Percentiles rank a stretch among this genome's conserved stretches.
These are phyloP conservation scores for Talaromyces marneffei DNA, from an alignment of 2,329 filamentous ascomycete genomes.

Conservation along the genomic window DNA sequence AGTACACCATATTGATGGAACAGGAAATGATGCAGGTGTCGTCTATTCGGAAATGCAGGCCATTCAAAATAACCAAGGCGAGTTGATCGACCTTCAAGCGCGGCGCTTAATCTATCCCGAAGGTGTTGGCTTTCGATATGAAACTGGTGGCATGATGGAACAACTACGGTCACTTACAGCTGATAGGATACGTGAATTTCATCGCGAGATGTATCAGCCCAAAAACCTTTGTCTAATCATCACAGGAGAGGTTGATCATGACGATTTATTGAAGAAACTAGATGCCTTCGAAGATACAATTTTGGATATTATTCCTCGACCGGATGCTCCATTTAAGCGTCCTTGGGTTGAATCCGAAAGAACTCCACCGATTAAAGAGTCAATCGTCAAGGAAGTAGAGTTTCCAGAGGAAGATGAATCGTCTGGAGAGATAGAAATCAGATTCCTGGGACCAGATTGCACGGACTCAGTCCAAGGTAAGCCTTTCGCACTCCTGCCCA, in stretches of 20 bases:
- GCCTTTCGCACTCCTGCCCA: slow-evolving; percentile 16
- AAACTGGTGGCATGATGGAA: slow-evolving; percentile 97
- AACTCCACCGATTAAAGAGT: slow-evolving; percentile 65
- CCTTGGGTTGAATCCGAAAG: slow-evolving; percentile 89
- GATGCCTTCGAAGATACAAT: slow-evolving; percentile 87
- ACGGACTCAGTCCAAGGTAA: slow-evolving; percentile 58
- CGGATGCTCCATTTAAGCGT: slow-evolving; percentile 69
- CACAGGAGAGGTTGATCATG: slow-evolving; percentile 84
- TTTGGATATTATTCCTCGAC: slow-evolving; percentile 69
- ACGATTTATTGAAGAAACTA: slow-evolving; percentile 70
- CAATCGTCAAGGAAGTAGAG: slow-evolving; percentile 69
- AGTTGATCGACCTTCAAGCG: slow-evolving; percentile 81
- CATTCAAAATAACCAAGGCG: slow-evolving; percentile 73
- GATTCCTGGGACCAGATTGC: slow-evolving; percentile 79
- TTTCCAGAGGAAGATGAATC: slow-evolving; percentile 98
- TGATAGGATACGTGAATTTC: slow-evolving; percentile 88
- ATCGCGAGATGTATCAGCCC: slow-evolving; percentile 95
- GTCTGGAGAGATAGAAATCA: slow-evolving; percentile 78
- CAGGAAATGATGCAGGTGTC: slow-evolving; percentile 90
- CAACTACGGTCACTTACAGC: slow-evolving; percentile 78
- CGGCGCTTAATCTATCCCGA: slow-evolving; percentile 79
- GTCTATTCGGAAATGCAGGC: slow-evolving; percentile 99
- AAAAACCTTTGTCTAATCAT: slow-evolving; percentile 89
- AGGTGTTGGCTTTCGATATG: slow-evolving; percentile 87
- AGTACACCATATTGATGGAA: slow-evolving; percentile 90